Percentiles rank a stretch among this genome's conserved stretches.
phyloP scores from a whole-genome alignment of 192 early-diverging fungal genomes.

The Dissophora globulifera region DNA sequence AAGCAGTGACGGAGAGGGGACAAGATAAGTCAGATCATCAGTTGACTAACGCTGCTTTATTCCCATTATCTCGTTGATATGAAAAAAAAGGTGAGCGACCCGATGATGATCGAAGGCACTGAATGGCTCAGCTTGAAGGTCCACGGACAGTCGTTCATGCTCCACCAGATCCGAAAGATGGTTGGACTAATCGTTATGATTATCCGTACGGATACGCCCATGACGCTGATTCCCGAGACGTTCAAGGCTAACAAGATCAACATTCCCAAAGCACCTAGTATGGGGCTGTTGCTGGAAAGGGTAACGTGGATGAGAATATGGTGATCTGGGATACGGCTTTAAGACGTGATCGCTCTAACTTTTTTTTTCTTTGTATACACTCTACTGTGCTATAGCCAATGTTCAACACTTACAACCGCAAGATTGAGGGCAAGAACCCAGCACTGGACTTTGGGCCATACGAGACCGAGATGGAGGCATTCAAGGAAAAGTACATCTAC shows the following conservation, averaged over 20 bases:
- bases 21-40: too few relatives aligned
- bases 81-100: conserved; percentile 65
- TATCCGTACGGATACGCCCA: conserved; percentile 77
- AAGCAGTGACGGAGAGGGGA: too few relatives aligned
- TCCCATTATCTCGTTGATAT: too few relatives aligned
- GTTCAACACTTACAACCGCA: conserved; percentile 75
- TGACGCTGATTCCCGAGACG: conserved; percentile 70
- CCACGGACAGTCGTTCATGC: conserved; percentile 97
- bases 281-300: conserved; percentile 89
- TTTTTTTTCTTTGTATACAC: not conserved
- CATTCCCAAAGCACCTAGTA: conserved; percentile 95
- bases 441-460: conserved; percentile 69
- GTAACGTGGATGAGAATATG: conserved; percentile 54
- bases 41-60: too few relatives aligned
- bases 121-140: conserved; percentile 97
- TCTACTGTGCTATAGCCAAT: conserved; percentile 56
- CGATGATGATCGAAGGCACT: conserved; percentile 69
- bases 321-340: too few relatives aligned
- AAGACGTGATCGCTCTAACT: too few relatives aligned
- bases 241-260: conserved; percentile 83
- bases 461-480: conserved; percentile 78
- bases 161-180: conserved; percentile 99
- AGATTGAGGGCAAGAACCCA: conserved; percentile 44
- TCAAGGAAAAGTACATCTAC: conserved; percentile 93
- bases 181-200: conserved; percentile 90